These are phyloP conservation scores for Candida golubevii DNA, from an alignment of 805 yeast genomes.

Conservation along the genomic window DNA sequence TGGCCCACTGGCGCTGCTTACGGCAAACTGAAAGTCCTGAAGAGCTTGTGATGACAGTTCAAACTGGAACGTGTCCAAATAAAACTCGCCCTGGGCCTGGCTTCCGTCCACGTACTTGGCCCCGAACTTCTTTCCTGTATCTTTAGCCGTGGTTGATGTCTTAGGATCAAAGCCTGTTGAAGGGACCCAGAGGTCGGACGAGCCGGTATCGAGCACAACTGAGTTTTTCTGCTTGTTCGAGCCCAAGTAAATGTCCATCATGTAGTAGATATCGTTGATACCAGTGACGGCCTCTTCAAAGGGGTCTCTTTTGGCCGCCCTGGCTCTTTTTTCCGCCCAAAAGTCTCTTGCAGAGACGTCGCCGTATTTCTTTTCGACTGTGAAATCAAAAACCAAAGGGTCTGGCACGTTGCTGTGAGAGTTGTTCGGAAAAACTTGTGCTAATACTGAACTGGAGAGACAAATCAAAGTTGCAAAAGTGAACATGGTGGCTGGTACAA, in stretches of 20 bases:
- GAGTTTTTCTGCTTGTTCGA: constrained; percentile 16
- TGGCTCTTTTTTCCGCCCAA: constrained; percentile 1
- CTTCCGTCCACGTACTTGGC: constrained; percentile 9
- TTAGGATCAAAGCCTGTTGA: constrained; percentile 4
- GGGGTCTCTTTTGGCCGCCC: constrained; percentile 3
- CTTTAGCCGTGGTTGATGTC: constrained; percentile 3
- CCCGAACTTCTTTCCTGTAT: constrained; percentile 7
- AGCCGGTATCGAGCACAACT: constrained; percentile 43
- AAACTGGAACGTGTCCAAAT: constrained; percentile 8
- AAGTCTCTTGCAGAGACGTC: not conserved
- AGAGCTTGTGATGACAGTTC: constrained; percentile 1
- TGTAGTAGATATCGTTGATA: constrained; percentile 9
- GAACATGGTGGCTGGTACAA: not conserved
- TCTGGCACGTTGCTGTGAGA: not conserved
- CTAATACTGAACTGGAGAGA: not conserved
- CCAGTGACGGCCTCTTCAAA: constrained; percentile 2
- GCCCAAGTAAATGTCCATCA: constrained; percentile 14
- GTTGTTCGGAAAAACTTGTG: not conserved
- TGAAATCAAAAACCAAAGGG: constrained; percentile 8
- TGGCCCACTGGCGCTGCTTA: not conserved
- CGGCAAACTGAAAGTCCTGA: constrained; percentile 13
- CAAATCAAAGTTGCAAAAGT: not conserved
- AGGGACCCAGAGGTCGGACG: constrained; percentile 40
- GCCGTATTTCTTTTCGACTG: not conserved
- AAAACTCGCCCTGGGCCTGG: constrained; percentile 7